Conservation (phyloP, 106 monocot species). For the Dioscorea dumetorum region DNA sequence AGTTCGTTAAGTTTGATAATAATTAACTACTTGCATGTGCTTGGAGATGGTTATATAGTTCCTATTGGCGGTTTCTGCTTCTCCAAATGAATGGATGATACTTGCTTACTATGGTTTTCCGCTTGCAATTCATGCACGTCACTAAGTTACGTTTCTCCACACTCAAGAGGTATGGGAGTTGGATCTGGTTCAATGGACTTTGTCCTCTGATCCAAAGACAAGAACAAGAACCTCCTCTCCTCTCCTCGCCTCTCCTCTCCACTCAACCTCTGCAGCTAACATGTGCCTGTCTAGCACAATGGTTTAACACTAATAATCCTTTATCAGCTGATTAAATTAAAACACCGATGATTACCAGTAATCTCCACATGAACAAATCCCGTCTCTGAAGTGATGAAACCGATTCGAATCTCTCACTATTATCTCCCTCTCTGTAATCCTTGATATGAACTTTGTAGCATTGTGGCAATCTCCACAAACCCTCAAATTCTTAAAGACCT, state of each 20-base stretch:
- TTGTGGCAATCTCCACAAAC: constrained; percentile 80
- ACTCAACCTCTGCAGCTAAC: neutral
- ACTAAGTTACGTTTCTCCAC: too few species aligned
- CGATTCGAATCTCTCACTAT: constrained; percentile 68
- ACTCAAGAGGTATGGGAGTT: neutral
- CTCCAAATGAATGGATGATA: too few species aligned
- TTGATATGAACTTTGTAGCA: constrained; percentile 75
- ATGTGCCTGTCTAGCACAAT: neutral
- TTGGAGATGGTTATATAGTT: too few species aligned
- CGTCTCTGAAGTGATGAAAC: constrained; percentile 79
- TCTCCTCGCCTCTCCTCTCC: neutral
- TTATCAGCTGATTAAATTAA: neutral
- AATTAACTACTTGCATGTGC: too few species aligned
- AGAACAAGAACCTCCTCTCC: neutral
- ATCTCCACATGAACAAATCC: constrained; percentile 68
- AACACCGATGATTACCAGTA: constrained; percentile 38
- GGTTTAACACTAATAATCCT: neutral
- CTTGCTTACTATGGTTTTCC: too few species aligned
- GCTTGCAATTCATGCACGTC: too few species aligned
- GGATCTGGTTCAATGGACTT: neutral
- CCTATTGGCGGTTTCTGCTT: too few species aligned
- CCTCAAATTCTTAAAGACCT: constrained; percentile 66
- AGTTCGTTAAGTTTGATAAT: too few species aligned
- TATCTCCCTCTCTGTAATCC: constrained; percentile 67
- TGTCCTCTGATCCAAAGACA: neutral